These are phyloP conservation scores for Globisporangium recalcitrans DNA, from an alignment of 352 stramenopile species.

Conservation along the genomic window DNA sequence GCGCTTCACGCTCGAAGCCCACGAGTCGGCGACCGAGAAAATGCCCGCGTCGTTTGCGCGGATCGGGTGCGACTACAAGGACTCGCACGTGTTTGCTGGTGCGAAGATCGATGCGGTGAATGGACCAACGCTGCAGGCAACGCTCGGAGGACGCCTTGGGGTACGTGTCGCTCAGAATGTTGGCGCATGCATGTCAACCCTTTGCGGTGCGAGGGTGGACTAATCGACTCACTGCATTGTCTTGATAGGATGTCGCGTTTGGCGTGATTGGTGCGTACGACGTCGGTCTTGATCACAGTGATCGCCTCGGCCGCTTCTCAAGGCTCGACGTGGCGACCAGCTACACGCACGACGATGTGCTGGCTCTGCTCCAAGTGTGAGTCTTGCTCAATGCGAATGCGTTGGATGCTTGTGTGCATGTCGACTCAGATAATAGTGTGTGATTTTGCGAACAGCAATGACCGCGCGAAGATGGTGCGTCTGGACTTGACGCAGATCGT, in stretches of 20 bases:
- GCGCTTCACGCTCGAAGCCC: constrained; percentile 69
- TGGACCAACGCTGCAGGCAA: constrained; percentile 64
- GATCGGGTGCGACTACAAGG: constrained; percentile 65
- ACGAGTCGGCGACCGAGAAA: constrained; percentile 67
- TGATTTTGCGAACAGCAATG: constrained; percentile 32
- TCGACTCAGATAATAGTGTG: not conserved
- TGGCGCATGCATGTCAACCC: not conserved
- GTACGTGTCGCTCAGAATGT: constrained; percentile 16
- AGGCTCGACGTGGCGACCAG: constrained; percentile 54
- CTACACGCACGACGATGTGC: constrained; percentile 58
- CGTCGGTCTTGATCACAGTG: constrained; percentile 73
- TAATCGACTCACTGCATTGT: not conserved
- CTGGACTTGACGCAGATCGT: constrained; percentile 62
- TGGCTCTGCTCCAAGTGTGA: constrained; percentile 70
- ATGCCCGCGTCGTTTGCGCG: constrained; percentile 60
- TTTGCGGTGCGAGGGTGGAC: not conserved
- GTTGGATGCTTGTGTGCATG: not conserved
- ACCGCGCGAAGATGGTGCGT: constrained; percentile 53
- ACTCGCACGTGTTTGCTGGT: constrained; percentile 38
- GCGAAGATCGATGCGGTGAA: constrained; percentile 78
- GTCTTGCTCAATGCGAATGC: constrained; percentile 10
- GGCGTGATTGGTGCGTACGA: constrained; percentile 66
- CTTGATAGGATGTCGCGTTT: constrained; percentile 27
- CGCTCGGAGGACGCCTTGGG: constrained; percentile 40
- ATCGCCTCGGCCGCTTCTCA: constrained; percentile 58